Evolutionary conservation across 179 eudicot species (phyloP), one percentile per base, ranked within the genome.

Genomic region (Beta lomatogona): DNA sequence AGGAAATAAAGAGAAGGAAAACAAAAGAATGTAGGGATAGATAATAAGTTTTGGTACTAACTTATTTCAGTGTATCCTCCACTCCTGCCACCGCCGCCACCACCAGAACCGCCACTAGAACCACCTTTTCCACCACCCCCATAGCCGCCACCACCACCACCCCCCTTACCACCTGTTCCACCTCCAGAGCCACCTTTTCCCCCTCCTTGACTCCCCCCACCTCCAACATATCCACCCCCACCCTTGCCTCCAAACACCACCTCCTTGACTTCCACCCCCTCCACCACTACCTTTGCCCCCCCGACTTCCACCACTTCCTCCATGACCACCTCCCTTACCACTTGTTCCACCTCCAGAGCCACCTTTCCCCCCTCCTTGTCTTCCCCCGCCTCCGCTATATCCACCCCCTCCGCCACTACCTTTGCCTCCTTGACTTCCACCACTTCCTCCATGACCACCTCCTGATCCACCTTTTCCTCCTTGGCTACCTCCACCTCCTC

Each of bases 401-500:
- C 68, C 44, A 0, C 80, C 80, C n/a, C 61, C 52, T 31, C 4
- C 8, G 11, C 71, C 63, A 3, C 80, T 58, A 15, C 41, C 61
- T 2, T 67, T 60, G 2, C 77, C 81, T 11, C 77, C 77, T 6
- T 53, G 18, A 6, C 72, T 70, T 1, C 57, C 18, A n/a, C 79
- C 70, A n/a, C 70, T 54, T 3, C 61, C 41, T 0, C 73, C 73
- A 25, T 61, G 73, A 19, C 41, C 46, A 9, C 77, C 73, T 0
- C 86, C 72, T 0, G 63, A 80, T 13, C 69, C 31, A 0, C 44
- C 70, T 3, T 46, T 57, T 7, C 82, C 69, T 2, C 73, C 53
- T 3, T 81, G 80, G 8, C 58, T 11, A 14, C 64, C 64, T 15
- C 64, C 69, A 59, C 64, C 84, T 45, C 76, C 71, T 45, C 53